Base-by-base conservation (phyloP, 1,284 basidiomycete genomes). In the Peniophora sp. region DNA sequence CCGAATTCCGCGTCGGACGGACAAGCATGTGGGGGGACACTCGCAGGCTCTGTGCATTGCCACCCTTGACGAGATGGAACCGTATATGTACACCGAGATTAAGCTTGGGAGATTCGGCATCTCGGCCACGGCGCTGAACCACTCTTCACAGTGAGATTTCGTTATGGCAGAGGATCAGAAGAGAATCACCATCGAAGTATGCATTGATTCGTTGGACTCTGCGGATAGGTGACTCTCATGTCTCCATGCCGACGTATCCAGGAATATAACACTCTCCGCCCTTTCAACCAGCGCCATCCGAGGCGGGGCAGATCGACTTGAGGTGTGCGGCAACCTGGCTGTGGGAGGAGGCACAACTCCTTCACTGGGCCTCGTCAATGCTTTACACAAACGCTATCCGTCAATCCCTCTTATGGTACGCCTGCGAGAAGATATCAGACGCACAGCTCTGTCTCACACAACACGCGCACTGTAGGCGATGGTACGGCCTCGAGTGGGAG, bases 331-430 rank as follows among this genome's bases (percentile, higher is more conserved):
- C 6, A 87, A 83, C 59, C 70, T 92, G 47, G 76, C 74, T 27
- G 59, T 79, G 35, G 88, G 86, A 20, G 89, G 89, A 20, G 89
- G 89, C 10, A 85, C 81, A 5, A 92, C 88, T 1, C 89, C 89
- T 10, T 85, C 79, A 55, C 54, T 85, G 10, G 89, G 89, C 1
- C 71, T 91, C 34, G 68, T 89, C 35, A 79, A 66, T 54, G 64
- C 71, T 3, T 74, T 91, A 41, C 72, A 74, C 53, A 68, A 66
- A 39, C 68, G 63, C 2, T 66, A 76, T 10, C 71, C 74, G 3
- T 65, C 69, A 43, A 60, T 77, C 12, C 78, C 80, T 1, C 73
- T 89, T 52, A 88, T 92, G 87, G 89, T 83, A 53, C 47, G 70
- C 44, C 47, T 6, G 20, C 23, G 20, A 18, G 15, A 17, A 6